Evolutionary conservation across 257 asterid genomes (phyloP).

Genomic region (Solanum bulbocastanum): DNA sequence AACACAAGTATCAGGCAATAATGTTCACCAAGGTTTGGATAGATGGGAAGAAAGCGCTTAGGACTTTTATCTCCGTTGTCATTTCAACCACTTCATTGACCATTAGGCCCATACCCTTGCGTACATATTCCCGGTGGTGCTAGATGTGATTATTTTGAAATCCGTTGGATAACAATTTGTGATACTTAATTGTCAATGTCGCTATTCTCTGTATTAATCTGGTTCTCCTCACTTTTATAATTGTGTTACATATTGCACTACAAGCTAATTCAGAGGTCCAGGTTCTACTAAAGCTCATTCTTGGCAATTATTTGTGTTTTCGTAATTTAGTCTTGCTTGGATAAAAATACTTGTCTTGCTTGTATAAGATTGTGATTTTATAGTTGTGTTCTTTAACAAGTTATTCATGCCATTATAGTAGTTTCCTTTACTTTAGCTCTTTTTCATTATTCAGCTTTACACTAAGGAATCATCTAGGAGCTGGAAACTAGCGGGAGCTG

Average conservation of each 20-base stretch:
- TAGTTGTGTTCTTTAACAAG: not conserved
- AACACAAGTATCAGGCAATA: not conserved
- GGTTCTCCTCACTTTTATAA: not conserved
- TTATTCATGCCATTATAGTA: not conserved
- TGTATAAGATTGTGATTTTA: not conserved
- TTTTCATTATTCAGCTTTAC: slow-evolving; percentile 35
- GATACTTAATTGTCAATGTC: not conserved
- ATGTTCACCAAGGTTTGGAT: not conserved
- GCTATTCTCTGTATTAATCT: not conserved
- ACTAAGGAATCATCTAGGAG: slow-evolving; percentile 76
- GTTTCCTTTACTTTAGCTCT: not conserved
- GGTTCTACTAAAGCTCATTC: not conserved
- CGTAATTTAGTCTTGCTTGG: not conserved
- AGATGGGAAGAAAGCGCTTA: not conserved
- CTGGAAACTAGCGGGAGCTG: slow-evolving; percentile 73
- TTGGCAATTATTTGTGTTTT: not conserved
- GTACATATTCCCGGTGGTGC: not conserved
- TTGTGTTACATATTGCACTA: not conserved
- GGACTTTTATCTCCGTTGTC: not conserved
- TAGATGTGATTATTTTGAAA: not conserved
- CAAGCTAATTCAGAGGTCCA: not conserved
- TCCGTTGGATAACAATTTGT: not conserved
- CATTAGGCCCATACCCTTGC: not conserved
- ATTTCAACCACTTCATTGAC: not conserved
- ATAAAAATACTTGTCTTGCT: not conserved